Evolutionary conservation across 78 protist species (phyloP).

Genomic region (Creolimax fragrantissima): DNA sequence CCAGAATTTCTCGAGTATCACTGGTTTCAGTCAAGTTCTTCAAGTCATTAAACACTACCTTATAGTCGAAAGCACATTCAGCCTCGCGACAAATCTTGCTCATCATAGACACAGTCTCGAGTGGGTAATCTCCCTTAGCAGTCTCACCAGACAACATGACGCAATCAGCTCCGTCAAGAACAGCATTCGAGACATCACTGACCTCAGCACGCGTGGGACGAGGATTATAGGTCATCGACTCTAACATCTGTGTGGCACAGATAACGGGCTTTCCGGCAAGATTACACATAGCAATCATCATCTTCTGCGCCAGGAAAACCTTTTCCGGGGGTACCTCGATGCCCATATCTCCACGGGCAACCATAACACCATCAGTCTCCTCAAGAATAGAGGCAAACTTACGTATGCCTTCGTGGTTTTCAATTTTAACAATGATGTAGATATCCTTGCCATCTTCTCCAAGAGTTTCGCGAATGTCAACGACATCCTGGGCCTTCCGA

Average conservation of each 20-base stretch:
- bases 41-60: background rate
- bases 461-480: slow-evolving; percentile 29
- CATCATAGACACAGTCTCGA: slow-evolving; percentile 36
- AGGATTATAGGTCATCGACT: slow-evolving; percentile 72
- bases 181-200: slow-evolving; percentile 67
- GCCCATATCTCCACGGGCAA: slow-evolving; percentile 92
- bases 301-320: slow-evolving; percentile 75
- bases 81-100: slow-evolving; percentile 9
- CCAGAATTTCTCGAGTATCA: background rate
- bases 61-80: background rate
- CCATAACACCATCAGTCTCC: slow-evolving; percentile 83
- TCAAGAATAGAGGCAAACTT: slow-evolving; percentile 70
- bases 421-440: slow-evolving; percentile 78
- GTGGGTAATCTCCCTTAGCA: slow-evolving; percentile 56
- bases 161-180: slow-evolving; percentile 72
- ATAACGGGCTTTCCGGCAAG: slow-evolving; percentile 53
- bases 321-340: slow-evolving; percentile 68
- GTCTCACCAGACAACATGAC: slow-evolving; percentile 84
- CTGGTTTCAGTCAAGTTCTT: background rate
- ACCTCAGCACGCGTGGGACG: slow-evolving; percentile 91
- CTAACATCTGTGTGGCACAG: slow-evolving; percentile 62
- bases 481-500: slow-evolving; percentile 46
- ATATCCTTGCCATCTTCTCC: slow-evolving; percentile 33
- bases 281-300: slow-evolving; percentile 66
- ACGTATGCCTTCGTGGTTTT: slow-evolving; percentile 64